A percentile compares a stretch with the other conserved stretches of the same genome.
These are phyloP conservation scores for Moringa oleifera DNA, from an alignment of 345 rosid species.

Conservation along the genomic window DNA sequence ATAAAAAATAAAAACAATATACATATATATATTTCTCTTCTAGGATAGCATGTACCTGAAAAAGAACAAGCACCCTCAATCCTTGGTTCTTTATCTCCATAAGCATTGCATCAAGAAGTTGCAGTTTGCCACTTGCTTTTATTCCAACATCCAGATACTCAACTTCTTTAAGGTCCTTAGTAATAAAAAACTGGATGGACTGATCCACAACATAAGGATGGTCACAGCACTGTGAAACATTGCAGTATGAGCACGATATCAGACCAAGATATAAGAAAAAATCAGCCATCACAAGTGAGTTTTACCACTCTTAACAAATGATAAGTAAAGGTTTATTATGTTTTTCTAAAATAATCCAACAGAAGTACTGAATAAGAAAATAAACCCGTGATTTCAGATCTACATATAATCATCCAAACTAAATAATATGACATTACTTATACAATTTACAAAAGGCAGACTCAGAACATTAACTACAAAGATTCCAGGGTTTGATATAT, in stretches of 20 bases:
- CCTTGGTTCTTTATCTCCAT: slow-evolving; percentile 41
- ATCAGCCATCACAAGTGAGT: neutral
- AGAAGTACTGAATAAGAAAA: too few relatives aligned
- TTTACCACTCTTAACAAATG: neutral
- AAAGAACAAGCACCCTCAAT: slow-evolving; percentile 65
- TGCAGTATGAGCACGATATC: slow-evolving; percentile 9
- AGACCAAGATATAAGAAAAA: neutral
- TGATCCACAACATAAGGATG: slow-evolving; percentile 72
- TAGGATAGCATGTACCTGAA: slow-evolving; percentile 56
- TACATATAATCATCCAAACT: neutral
- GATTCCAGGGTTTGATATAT: too few relatives aligned
- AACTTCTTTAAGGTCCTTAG: slow-evolving; percentile 25
- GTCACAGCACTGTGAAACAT: slow-evolving; percentile 76
- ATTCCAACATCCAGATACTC: slow-evolving; percentile 63
- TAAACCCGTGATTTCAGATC: too few relatives aligned
- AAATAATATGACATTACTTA: too few relatives aligned
- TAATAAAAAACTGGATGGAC: slow-evolving; percentile 32
- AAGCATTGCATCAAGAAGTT: slow-evolving; percentile 73
- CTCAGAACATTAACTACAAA: too few relatives aligned
- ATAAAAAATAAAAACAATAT: too few relatives aligned
- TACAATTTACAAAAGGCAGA: neutral
- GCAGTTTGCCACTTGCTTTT: slow-evolving; percentile 89
- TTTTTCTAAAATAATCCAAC: too few relatives aligned
- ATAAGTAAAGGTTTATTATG: neutral
- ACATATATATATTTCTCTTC: too few relatives aligned